A percentile compares a stretch with the other conserved stretches of the same genome.
Conservation (phyloP, 2,329 filamentous ascomycete species). For the Phoma herbarum region DNA sequence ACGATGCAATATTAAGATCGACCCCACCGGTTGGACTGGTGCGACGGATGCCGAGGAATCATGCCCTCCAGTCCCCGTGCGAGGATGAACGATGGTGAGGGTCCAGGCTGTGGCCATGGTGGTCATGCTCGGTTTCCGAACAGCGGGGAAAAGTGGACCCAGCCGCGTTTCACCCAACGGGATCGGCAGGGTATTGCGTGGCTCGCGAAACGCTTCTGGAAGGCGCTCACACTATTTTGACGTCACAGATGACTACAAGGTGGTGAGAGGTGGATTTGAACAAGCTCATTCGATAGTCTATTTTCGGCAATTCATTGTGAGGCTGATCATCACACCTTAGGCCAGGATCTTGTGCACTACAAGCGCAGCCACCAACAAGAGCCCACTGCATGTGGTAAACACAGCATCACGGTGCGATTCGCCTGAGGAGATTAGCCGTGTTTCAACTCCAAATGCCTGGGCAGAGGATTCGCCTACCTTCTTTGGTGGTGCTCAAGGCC, state of each 20-base stretch:
- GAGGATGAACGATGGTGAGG: background rate
- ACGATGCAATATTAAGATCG: slow-evolving; percentile 14
- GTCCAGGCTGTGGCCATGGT: slow-evolving; percentile 8
- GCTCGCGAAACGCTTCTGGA: slow-evolving; percentile 17
- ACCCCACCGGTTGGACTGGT: slow-evolving; percentile 13
- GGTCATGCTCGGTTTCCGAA: slow-evolving; percentile 23
- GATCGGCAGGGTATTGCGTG: slow-evolving; percentile 19
- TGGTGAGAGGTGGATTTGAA: slow-evolving; percentile 9
- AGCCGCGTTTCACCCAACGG: slow-evolving; percentile 18
- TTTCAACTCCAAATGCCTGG: background rate
- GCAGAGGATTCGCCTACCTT: slow-evolving; percentile 32
- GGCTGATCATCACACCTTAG: slow-evolving; percentile 19
- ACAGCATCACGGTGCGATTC: slow-evolving; percentile 44
- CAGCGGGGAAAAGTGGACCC: slow-evolving; percentile 21
- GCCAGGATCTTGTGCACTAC: slow-evolving; percentile 39
- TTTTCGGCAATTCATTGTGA: slow-evolving; percentile 18
- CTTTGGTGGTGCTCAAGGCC: slow-evolving; percentile 44
- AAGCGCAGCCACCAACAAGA: slow-evolving; percentile 40
- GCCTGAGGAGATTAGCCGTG: slow-evolving; percentile 30
- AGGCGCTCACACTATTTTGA: slow-evolving; percentile 3
- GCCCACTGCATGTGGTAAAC: slow-evolving; percentile 42
- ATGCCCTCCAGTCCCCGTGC: slow-evolving; percentile 14
- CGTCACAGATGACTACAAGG: slow-evolving; percentile 10
- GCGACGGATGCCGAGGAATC: slow-evolving; percentile 16
- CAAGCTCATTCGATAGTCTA: slow-evolving; percentile 9